Base-by-base conservation (phyloP, 352 stramenopile genomes). In the Globisporangium canariense region DNA sequence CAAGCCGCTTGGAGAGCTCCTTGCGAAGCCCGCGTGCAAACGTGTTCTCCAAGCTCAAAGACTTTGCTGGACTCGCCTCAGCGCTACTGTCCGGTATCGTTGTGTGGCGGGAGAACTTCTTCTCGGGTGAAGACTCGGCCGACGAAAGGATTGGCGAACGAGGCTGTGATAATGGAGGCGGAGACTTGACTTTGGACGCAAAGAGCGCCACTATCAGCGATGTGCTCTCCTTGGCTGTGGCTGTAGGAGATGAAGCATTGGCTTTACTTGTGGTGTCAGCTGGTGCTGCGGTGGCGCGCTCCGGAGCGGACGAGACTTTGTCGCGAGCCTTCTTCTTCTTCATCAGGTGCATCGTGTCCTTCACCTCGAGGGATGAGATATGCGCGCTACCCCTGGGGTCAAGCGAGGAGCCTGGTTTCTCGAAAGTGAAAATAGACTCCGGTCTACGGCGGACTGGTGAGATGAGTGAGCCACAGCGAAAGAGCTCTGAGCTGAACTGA, bases 1-100 rank as follows among this genome's bases (percentile, higher is more conserved):
- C 61, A n/a, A 66, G 28, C 20, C 52, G 61, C 61, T 56, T 60
- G 34, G 60, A 66, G 43, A 61, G 51, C 45, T 66, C 60, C 38
- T 66, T 55, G 30, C 51, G 60, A 18, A 66, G 53, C n/a, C 60
- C 51, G 7, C 28, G 51, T 10, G 40, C 60, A 18, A 66, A 66
- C 30, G 34, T 47, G 59, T 47, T 64, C 36, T 64, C 47, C 20
- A 51, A 58, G 14, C 4, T 16, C 5, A 20, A 30, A 38, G 54
- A 46, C 13, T 38, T 61, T 25, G 43, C 40, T 7, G 55, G 13
- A n/a, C 55, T 61, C 55, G 25, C 43, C 55, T 51, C 20, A 13
- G 38, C n/a, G 47, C 47, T 53, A 20, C 9, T 14, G 47, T 11
- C 36, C 36, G 10, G 10, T 11, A 41, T 11, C 36, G 10, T 41